These are phyloP conservation scores for Lasiosphaeria hispida DNA, from an alignment of 495 filamentous ascomycete species.

Conservation along the genomic window DNA sequence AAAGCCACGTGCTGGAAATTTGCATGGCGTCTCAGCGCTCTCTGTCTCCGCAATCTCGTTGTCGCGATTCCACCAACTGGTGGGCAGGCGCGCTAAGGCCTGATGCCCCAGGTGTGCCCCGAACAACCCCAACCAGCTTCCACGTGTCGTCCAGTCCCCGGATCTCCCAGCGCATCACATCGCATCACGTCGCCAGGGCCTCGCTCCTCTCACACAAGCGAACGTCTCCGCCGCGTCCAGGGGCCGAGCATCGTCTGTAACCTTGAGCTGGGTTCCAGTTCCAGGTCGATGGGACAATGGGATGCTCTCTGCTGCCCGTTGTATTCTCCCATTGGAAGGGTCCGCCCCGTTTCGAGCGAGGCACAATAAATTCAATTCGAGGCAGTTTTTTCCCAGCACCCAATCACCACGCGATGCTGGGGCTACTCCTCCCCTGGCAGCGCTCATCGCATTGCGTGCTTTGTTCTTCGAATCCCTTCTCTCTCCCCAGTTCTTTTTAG, in stretches of 20 bases:
- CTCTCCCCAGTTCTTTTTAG: not conserved
- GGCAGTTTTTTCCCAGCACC: not conserved
- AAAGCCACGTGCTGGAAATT: not conserved
- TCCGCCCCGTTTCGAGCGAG: conserved; percentile 9
- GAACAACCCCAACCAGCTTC: not conserved
- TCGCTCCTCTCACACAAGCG: not conserved
- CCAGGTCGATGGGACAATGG: not conserved
- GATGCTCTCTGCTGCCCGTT: too few relatives aligned
- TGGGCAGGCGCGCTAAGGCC: not conserved
- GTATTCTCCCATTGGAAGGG: not conserved
- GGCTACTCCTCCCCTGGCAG: not conserved
- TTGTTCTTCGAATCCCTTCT: not conserved
- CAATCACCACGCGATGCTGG: not conserved
- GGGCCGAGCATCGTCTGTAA: not conserved
- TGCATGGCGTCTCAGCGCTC: conserved; percentile 3
- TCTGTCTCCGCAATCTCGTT: conserved; percentile 2
- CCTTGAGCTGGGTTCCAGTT: not conserved
- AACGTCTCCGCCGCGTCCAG: too few relatives aligned
- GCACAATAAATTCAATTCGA: conserved; percentile 4
- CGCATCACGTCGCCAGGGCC: not conserved
- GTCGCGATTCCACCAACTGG: not conserved
- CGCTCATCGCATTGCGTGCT: not conserved
- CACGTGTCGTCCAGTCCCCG: conserved; percentile 9
- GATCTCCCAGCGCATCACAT: conserved; percentile 3
- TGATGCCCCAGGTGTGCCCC: not conserved